Base-by-base conservation (phyloP, 352 stramenopile species). In the Globisporangium camurandrum region DNA sequence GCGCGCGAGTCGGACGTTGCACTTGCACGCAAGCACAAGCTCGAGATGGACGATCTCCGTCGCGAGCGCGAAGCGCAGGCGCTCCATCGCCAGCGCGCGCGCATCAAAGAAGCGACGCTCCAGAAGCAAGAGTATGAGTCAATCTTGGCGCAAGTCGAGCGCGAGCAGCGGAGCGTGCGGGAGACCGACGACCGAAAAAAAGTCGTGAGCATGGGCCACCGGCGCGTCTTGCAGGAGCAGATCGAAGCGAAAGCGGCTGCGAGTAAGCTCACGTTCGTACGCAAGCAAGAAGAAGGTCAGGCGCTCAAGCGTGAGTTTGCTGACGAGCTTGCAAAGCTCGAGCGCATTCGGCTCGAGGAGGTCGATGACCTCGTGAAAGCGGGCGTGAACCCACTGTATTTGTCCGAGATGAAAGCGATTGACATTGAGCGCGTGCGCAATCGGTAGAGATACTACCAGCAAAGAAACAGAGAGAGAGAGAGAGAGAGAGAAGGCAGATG, bases 101-200 rank as follows among this genome's bases (percentile, higher is more conserved):
- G 69, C 0, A 69, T 89, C 33, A 86, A 89, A 49, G 81, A 92
- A 37, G 81, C 85, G 38, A 75, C 74, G 19, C 50, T 88, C 28
- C 90, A 96, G 63, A 74, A 93, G 59, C 59, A 78, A 17, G 88
- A 97, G 58, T 96, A 97, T 63, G 75, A 94, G 37, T 90, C 75
- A 39, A 89, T 93, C 60, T 91, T 96, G 57, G 61, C 54, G 24
- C 80, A 94, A 49, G 79, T 95, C 36, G 67, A 95, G 56, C 54
- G 57, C 10, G 81, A 88, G 53, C 86, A 86, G 39, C 14, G 53
- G 4, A 70, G 64, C 45, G 60, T 84, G 38, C 66, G 74, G 57
- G 50, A 67, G 30, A 64, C 87, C 61, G 68, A 86, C 40, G 68
- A 86, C 37, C 69, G 64, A 50, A 79, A 68, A 39, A 93, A 92